Conservation (phyloP, 257 asterid species). For the Solanum chmielewskii region DNA sequence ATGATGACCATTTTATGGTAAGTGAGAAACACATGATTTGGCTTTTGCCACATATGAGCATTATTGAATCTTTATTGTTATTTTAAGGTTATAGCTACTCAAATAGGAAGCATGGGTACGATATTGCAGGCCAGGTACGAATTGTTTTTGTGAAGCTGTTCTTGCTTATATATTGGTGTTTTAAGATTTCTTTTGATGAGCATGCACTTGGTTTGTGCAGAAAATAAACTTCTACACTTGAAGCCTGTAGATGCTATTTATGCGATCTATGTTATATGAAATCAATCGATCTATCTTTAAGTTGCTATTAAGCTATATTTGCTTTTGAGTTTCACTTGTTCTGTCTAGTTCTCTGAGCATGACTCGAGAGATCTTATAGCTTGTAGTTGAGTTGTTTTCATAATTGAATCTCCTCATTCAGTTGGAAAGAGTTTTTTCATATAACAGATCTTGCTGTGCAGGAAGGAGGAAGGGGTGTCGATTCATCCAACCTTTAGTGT, state of each 20-base stretch:
- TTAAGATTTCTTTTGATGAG: not conserved
- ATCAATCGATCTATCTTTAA: not conserved
- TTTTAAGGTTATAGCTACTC: slow-evolving; percentile 75
- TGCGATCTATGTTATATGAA: not conserved
- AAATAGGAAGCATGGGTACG: slow-evolving; percentile 96
- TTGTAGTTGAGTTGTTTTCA: not conserved
- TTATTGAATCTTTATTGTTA: not conserved
- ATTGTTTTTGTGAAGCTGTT: not conserved
- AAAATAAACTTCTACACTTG: not conserved
- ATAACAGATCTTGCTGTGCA: slow-evolving; percentile 14
- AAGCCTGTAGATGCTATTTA: not conserved
- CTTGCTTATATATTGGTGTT: not conserved
- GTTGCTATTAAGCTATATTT: not conserved
- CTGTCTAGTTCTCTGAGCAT: not conserved
- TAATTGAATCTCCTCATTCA: not conserved
- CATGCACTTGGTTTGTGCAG: not conserved
- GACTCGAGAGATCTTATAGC: not conserved
- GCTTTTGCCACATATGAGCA: not conserved
- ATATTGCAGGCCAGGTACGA: slow-evolving; percentile 75
- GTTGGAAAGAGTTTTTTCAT: not conserved
- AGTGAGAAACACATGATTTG: slow-evolving; percentile 12
- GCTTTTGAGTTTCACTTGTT: not conserved
- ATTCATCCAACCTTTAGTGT: slow-evolving; percentile 65
- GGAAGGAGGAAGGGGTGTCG: slow-evolving; percentile 84
- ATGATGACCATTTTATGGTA: slow-evolving; percentile 74